phyloP scores from a whole-genome alignment of 1,284 basidiomycete genomes.

The Microbotryum violaceum region DNA sequence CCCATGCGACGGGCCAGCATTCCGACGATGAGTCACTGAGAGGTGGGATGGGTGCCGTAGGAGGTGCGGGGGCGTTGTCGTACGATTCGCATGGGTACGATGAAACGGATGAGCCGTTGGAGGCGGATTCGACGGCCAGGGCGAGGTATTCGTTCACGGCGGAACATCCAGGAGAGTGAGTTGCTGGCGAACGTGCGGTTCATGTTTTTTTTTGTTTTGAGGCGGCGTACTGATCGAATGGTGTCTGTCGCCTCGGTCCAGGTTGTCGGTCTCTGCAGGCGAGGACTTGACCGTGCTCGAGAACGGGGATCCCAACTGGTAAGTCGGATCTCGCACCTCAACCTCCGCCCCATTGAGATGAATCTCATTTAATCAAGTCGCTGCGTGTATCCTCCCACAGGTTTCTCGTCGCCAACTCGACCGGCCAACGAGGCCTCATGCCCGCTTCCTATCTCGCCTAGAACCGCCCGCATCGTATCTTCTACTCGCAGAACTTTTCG shows the following conservation, averaged over 20 bases:
- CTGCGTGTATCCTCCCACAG: not conserved
- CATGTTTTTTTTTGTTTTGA: no score
- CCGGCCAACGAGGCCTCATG: constrained; percentile 25
- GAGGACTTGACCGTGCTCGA: constrained; percentile 29
- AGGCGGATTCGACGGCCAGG: constrained; percentile 9
- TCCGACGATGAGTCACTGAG: no score
- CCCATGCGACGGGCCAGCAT: not conserved
- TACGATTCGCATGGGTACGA: constrained; percentile 15
- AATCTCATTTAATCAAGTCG: not conserved
- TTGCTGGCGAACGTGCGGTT: no score
- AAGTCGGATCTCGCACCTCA: not conserved
- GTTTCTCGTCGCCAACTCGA: constrained; percentile 22
- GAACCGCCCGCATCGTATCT: not conserved
- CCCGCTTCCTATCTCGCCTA: constrained; percentile 20
- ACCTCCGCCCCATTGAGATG: no score
- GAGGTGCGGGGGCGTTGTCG: constrained; percentile 10
- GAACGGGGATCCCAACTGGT: constrained; percentile 27
- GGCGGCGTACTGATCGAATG: no score
- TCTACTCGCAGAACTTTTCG: no score
- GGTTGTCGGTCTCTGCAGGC: constrained; percentile 18
- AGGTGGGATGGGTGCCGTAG: not conserved
- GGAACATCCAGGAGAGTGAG: constrained; percentile 26
- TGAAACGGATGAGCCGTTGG: constrained; percentile 14
- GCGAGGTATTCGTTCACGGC: constrained; percentile 29
- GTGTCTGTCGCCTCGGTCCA: no score